Conservation (phyloP, 495 filamentous ascomycete genomes). For the Aspergillus asperescens region DNA sequence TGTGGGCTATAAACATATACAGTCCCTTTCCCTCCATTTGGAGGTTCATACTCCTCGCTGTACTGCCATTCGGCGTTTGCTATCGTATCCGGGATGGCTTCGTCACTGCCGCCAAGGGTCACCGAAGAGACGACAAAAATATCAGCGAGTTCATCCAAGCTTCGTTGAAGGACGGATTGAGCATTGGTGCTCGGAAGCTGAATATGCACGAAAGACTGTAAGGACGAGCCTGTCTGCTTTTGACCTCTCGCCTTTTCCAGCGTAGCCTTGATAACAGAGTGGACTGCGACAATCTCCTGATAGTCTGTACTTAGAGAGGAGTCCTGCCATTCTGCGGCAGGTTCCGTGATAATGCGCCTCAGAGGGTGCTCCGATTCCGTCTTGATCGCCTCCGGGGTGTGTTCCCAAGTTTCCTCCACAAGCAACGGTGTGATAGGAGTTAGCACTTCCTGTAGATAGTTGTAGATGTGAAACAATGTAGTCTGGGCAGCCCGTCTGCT, state of each 20-base stretch:
- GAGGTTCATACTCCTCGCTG: slow-evolving; percentile 47
- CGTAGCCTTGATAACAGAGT: slow-evolving; percentile 60
- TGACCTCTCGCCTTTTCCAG: slow-evolving; percentile 60
- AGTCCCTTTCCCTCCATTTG: slow-evolving; percentile 35
- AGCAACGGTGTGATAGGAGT: slow-evolving; percentile 78
- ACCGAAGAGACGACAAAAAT: slow-evolving; percentile 77
- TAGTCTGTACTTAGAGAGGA: slow-evolving; percentile 47
- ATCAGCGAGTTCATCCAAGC: slow-evolving; percentile 58
- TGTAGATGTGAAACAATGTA: slow-evolving; percentile 64
- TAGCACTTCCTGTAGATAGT: slow-evolving; percentile 67
- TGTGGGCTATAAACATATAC: slow-evolving; percentile 64
- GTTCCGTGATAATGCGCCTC: slow-evolving; percentile 29
- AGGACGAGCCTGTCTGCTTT: slow-evolving; percentile 66
- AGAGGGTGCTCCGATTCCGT: slow-evolving; percentile 42
- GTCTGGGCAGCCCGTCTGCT: slow-evolving; percentile 54
- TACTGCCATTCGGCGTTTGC: slow-evolving; percentile 49
- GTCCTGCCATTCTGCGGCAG: slow-evolving; percentile 38
- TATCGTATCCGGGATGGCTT: slow-evolving; percentile 23
- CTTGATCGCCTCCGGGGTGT: slow-evolving; percentile 61
- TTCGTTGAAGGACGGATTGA: slow-evolving; percentile 44
- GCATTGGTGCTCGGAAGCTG: slow-evolving; percentile 20
- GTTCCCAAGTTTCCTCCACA: slow-evolving; percentile 82
- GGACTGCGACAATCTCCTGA: slow-evolving; percentile 50
- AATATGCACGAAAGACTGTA: slow-evolving; percentile 63
- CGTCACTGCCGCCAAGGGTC: slow-evolving; percentile 36